phyloP scores from a whole-genome alignment of 257 asterid species.

The Solanum tarijense region DNA sequence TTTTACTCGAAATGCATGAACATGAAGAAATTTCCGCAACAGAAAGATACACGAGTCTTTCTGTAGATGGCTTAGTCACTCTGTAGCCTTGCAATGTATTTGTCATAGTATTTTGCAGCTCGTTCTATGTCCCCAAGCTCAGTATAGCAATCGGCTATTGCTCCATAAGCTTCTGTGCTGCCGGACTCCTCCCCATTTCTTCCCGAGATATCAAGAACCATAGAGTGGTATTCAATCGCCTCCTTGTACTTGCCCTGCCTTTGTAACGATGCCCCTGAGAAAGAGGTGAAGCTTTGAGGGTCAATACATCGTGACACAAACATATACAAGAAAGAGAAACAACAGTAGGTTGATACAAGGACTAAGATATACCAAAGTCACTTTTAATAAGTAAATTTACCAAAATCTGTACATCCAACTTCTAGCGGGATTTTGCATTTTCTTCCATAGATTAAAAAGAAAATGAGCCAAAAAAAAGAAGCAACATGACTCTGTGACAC shows the following conservation, averaged over 20 bases:
- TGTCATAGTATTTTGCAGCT: constrained; percentile 86
- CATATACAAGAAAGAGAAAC: neutral
- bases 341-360: neutral
- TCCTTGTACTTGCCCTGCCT: constrained; percentile 84
- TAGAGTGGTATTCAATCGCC: constrained; percentile 73
- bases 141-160: constrained; percentile 96
- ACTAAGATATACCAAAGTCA: neutral
- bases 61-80: neutral
- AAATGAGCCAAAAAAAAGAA: neutral
- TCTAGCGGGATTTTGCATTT: neutral
- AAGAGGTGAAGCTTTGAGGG: neutral
- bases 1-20: neutral
- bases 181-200: constrained; percentile 93
- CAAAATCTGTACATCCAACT: neutral
- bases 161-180: constrained; percentile 88
- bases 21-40: neutral
- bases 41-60: neutral
- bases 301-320: neutral
- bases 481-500: neutral
- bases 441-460: neutral
- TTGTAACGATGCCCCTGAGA: constrained; percentile 83
- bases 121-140: constrained; percentile 88
- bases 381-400: neutral
- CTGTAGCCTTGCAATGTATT: constrained; percentile 54
- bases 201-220: constrained; percentile 71